Conservation (phyloP, 345 rosid species). For the Populus pruinosa region DNA sequence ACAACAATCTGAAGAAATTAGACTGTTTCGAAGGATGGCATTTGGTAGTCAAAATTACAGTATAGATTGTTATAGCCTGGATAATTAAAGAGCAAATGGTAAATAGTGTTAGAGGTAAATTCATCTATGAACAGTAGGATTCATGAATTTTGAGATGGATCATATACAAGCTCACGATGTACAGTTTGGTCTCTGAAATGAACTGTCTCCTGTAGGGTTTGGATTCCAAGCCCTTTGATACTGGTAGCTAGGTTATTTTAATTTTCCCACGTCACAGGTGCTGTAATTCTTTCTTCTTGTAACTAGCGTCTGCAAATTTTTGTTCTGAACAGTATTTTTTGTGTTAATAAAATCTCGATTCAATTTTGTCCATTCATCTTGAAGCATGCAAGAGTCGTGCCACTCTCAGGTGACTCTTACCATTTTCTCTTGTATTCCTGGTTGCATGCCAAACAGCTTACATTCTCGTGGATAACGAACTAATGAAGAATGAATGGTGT, state of each 20-base stretch:
- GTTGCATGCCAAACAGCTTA: not conserved
- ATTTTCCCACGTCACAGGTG: not conserved
- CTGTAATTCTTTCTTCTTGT: conserved; percentile 30
- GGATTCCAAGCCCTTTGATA: conserved; percentile 13
- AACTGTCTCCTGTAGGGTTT: not conserved
- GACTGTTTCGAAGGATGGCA: conserved; percentile 86
- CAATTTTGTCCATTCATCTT: not conserved
- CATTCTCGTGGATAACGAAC: not conserved
- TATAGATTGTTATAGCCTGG: conserved; percentile 56
- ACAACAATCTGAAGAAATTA: conserved; percentile 74
- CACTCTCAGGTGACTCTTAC: not conserved
- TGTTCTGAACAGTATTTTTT: not conserved
- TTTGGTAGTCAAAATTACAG: conserved; percentile 80
- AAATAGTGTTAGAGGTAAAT: conserved; percentile 31
- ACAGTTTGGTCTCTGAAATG: conserved; percentile 13
- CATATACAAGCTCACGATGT: not conserved
- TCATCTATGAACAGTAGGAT: conserved; percentile 13
- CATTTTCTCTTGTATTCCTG: not conserved
- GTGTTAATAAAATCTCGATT: conserved; percentile 7
- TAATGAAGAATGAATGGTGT: too few species aligned
- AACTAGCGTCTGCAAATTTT: conserved; percentile 26
- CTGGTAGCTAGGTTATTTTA: conserved; percentile 16
- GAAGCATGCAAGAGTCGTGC: not conserved
- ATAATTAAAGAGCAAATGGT: conserved; percentile 20
- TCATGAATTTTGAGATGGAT: conserved; percentile 8